These are phyloP conservation scores for Poa annua DNA, from an alignment of 176 grass and related monocot genomes.

Conservation along the genomic window DNA sequence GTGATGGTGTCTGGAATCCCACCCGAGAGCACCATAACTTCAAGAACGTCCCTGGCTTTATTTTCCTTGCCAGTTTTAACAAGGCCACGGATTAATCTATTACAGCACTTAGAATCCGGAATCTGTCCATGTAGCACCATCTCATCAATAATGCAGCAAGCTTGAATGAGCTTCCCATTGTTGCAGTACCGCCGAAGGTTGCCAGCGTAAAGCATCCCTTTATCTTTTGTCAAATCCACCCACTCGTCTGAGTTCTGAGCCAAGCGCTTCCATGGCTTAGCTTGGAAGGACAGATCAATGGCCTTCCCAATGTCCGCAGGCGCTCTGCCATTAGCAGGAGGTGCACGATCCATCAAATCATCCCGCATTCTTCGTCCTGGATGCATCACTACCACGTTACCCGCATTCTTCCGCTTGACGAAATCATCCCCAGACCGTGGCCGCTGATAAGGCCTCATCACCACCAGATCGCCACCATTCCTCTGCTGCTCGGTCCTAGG, in stretches of 20 bases:
- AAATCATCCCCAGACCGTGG: background rate
- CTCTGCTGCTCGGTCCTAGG: conserved; percentile 40
- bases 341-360: conserved; percentile 3
- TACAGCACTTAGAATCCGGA: conserved; percentile 57
- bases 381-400: conserved; percentile 8
- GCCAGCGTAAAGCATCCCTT: conserved; percentile 44
- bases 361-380: background rate
- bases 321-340: conserved; percentile 4
- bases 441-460: conserved; percentile 5
- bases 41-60: conserved; percentile 59
- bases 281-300: background rate
- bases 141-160: conserved; percentile 63
- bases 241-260: conserved; percentile 28
- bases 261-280: conserved; percentile 23
- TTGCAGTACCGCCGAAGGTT: conserved; percentile 57
- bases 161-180: conserved; percentile 65
- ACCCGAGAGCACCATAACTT: conserved; percentile 68
- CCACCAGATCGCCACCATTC: conserved; percentile 33
- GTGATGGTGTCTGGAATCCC: conserved; percentile 72
- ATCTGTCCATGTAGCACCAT: conserved; percentile 68
- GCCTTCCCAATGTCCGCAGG: conserved; percentile 8
- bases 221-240: conserved; percentile 45
- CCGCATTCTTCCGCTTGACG: conserved; percentile 27
- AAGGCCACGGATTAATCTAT: conserved; percentile 64
- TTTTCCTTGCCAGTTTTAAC: conserved; percentile 57